These are phyloP conservation scores for Orbilia blumenaviensis DNA, from an alignment of 2,329 filamentous ascomycete genomes.

Conservation along the genomic window DNA sequence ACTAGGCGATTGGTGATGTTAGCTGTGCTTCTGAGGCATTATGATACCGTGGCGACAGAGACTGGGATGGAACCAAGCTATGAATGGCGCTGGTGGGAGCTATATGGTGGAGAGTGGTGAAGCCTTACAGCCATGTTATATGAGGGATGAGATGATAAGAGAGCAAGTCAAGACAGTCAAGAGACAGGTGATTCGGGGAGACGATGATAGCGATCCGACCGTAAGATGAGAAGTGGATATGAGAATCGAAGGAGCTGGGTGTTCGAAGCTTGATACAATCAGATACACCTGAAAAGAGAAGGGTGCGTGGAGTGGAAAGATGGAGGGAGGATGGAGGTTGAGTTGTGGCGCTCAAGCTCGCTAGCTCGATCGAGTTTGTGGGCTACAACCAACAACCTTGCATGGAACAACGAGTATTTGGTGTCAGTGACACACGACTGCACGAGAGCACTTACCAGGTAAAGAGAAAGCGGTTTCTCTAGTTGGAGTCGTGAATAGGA, in stretches of 20 bases:
- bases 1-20: constrained; percentile 29
- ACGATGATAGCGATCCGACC: not conserved
- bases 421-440: not conserved
- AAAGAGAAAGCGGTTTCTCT: not conserved
- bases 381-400: constrained; percentile 24
- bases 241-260: not conserved
- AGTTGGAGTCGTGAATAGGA: not conserved
- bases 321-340: constrained; percentile 30
- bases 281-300: constrained; percentile 20
- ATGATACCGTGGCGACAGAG: not conserved
- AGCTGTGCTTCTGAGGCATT: not conserved
- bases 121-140: constrained; percentile 38
- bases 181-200: not conserved
- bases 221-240: not conserved
- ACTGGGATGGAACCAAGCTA: not conserved
- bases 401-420: constrained; percentile 2
- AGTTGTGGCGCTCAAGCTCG: constrained; percentile 35
- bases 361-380: constrained; percentile 26
- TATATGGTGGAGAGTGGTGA: not conserved
- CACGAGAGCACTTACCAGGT: constrained; percentile 19
- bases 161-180: not conserved
- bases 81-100: not conserved
- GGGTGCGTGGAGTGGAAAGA: constrained; percentile 18
- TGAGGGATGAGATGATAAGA: not conserved
- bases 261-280: constrained; percentile 29